Conservation (phyloP, 768 basidiomycete genomes). For the Leccinellum rugosiceps region DNA sequence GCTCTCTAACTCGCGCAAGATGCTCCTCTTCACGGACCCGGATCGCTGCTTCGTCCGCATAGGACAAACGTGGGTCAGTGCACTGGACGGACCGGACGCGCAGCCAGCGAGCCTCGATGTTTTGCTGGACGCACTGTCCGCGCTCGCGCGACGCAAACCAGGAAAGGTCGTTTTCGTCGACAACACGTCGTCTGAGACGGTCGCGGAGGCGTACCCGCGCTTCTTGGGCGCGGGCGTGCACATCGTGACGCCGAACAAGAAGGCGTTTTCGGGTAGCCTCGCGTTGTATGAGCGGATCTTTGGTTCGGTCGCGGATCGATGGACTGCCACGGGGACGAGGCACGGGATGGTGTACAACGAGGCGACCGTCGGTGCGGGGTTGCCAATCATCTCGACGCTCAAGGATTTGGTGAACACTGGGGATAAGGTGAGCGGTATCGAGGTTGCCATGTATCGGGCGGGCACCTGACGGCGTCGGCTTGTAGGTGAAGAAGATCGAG, state of each 20-base stretch:
- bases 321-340: constrained; percentile 16
- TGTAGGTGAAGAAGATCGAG: constrained; percentile 83
- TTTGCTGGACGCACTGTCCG: constrained; percentile 41
- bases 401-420: constrained; percentile 92
- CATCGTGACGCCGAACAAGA: constrained; percentile 97
- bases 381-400: constrained; percentile 88
- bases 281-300: constrained; percentile 68
- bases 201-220: constrained; percentile 78
- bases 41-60: not conserved
- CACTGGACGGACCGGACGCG: constrained; percentile 41
- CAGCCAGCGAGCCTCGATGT: constrained; percentile 36
- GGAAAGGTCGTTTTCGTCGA: constrained; percentile 76
- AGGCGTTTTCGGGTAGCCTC: constrained; percentile 79
- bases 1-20: constrained; percentile 63
- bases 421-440: constrained; percentile 61
- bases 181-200: constrained; percentile 82
- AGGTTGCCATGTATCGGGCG: not conserved
- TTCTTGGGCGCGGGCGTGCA: constrained; percentile 77
- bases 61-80: constrained; percentile 35
- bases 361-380: constrained; percentile 91
- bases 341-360: constrained; percentile 74
- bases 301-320: constrained; percentile 32
- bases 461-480: not conserved
- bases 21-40: constrained; percentile 47
- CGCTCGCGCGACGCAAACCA: constrained; percentile 40